Conservation (phyloP, 805 yeast genomes). For the Hemisphaericaspora nanyangensis region DNA sequence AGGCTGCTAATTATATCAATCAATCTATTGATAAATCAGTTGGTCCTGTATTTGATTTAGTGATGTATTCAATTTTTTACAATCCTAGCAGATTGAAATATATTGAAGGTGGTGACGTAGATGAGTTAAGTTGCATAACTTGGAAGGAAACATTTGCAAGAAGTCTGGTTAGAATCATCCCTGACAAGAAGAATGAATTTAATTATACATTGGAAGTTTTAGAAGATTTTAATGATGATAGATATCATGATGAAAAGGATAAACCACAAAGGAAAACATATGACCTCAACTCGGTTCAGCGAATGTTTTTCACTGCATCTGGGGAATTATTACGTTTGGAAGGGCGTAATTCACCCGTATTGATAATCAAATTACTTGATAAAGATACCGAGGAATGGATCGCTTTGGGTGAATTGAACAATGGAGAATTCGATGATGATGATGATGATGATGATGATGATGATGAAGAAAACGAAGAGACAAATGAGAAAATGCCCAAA, state of each 20-base stretch:
- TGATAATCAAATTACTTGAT: slow-evolving; percentile 49
- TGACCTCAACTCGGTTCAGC: slow-evolving; percentile 40
- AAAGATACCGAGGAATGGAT: slow-evolving; percentile 40
- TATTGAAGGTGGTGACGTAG: slow-evolving; percentile 17
- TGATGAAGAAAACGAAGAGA: slow-evolving; percentile 24
- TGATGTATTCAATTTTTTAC: slow-evolving; percentile 60
- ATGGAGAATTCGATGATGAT: slow-evolving; percentile 21
- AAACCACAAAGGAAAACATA: slow-evolving; percentile 30
- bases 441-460: slow-evolving; percentile 19
- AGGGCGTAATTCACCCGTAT: slow-evolving; percentile 60
- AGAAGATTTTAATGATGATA: slow-evolving; percentile 64
- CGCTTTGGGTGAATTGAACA: slow-evolving; percentile 43
- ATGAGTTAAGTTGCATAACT: slow-evolving; percentile 40
- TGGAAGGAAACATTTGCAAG: slow-evolving; percentile 76
- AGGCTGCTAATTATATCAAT: slow-evolving; percentile 48
- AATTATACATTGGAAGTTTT: slow-evolving; percentile 43
- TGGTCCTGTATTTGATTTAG: slow-evolving; percentile 59
- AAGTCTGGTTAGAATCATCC: slow-evolving; percentile 40
- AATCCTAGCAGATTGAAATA: slow-evolving; percentile 44
- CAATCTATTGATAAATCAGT: slow-evolving; percentile 25
- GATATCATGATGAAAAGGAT: slow-evolving; percentile 63
- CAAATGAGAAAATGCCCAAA: slow-evolving; percentile 14
- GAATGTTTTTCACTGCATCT: slow-evolving; percentile 66
- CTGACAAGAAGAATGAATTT: slow-evolving; percentile 19
- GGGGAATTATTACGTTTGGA: slow-evolving; percentile 62